Evolutionary conservation across 257 asterid genomes (phyloP), one percentile per base, ranked within the genome.

Genomic region (Anisodus acutangulus): DNA sequence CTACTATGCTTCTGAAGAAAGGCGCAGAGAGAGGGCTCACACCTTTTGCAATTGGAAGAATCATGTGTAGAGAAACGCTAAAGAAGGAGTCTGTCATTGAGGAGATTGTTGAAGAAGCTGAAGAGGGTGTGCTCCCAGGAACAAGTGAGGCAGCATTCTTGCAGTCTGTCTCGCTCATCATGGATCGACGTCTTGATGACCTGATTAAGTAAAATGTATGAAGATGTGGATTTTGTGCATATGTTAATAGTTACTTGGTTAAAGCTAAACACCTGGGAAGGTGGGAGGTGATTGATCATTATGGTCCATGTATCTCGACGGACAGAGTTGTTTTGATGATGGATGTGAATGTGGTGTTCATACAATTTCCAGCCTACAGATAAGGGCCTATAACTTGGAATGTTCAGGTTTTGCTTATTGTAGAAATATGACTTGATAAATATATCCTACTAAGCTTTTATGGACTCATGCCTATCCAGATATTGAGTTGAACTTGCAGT

Each of bases 1-100:
- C 98, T 76, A 90, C 97, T 66, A 91, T 92, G 97, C 95, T 93
- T 78, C 72, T 93, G 92, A 90, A 92, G 85, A 92, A 93, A 90
- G 97, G 97, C 7, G 94, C 87, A 8, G 87, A 89, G 86, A 90
- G 93, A 84, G 93, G 95, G 58, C 92, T 92, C 57, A 86, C 91
- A 53, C 93, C 98, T 60, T 90, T 85, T 84, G 87, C 79, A 22
- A 92, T 92, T 45, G 97, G 98, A 80, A 91, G 91, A 90, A 91
- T 91, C 58, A 88, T 92, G 95, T 90, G 95, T 86, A 84, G 94
- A 84, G 95, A 91, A 80, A 91, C 95, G 1, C 68, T 92, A 67
- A 92, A 87, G 86, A 86, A 90, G 84, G 93, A 86, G 82, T 91
- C 97, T 2, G 86, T 78, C 3, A 87, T 92, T 12, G 97, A 94